A percentile compares a stretch with the other conserved stretches of the same genome.
Conservation (phyloP, 116 monocot genomes). For the Zostera marina region DNA sequence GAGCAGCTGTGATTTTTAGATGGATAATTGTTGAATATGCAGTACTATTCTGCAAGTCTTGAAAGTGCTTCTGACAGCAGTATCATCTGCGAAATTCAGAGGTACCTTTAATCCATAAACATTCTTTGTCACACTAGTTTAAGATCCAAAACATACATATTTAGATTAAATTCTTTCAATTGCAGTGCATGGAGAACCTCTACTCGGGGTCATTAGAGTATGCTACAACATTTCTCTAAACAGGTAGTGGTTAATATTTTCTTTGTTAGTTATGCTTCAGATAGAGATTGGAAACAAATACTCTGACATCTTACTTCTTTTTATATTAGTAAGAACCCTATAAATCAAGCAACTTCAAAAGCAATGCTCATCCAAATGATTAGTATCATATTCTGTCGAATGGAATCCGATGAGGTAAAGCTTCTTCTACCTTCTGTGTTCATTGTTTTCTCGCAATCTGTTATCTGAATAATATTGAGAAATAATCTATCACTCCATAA, state of each 20-base stretch:
- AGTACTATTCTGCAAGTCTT: slow-evolving; percentile 93
- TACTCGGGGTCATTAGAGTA: slow-evolving; percentile 72
- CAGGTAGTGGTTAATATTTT: slow-evolving; percentile 34
- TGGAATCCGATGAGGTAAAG: no score
- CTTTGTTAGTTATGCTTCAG: not conserved
- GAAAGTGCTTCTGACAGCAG: slow-evolving; percentile 95
- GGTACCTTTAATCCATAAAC: slow-evolving; percentile 21
- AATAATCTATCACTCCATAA: no score
- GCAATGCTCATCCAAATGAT: slow-evolving; percentile 99
- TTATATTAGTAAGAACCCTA: slow-evolving; percentile 70
- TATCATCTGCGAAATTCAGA: slow-evolving; percentile 89
- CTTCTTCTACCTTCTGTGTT: no score
- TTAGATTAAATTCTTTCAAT: not conserved
- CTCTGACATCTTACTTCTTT: slow-evolving; percentile 9
- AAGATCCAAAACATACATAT: not conserved
- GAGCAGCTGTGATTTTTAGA: not conserved
- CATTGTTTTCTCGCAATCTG: no score
- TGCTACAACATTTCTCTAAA: slow-evolving; percentile 98
- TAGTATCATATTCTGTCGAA: slow-evolving; percentile 76
- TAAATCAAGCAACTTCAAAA: slow-evolving; percentile 95
- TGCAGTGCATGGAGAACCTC: slow-evolving; percentile 89
- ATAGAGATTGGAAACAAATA: not conserved
- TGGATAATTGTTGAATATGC: slow-evolving; percentile 11
- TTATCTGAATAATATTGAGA: no score
- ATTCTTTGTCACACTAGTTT: not conserved